Evolutionary conservation across 2,329 filamentous ascomycete species (phyloP).

Genomic region (Plenodomus biglobosus): DNA sequence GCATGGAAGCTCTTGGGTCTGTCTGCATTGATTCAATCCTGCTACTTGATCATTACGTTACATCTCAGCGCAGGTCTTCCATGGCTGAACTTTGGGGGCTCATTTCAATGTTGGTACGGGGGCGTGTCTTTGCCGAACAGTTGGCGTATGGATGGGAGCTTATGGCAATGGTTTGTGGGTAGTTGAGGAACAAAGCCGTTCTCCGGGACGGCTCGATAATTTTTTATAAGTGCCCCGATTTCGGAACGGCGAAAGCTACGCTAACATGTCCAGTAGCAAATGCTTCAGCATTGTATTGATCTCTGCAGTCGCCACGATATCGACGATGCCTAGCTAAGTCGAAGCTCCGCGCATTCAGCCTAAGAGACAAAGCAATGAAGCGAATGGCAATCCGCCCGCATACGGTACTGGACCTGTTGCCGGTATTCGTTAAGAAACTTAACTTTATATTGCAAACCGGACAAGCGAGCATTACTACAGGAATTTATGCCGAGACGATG

Average conservation of each 20-base stretch:
- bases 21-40: slow-evolving; percentile 6
- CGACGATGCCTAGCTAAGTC: too few relatives aligned
- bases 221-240: slow-evolving; percentile 47
- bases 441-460: too few relatives aligned
- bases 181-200: slow-evolving; percentile 22
- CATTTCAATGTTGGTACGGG: background rate
- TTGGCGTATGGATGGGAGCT: slow-evolving; percentile 22
- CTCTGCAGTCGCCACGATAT: too few relatives aligned
- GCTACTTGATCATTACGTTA: slow-evolving; percentile 14
- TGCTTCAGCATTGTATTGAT: background rate
- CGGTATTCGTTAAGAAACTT: too few relatives aligned
- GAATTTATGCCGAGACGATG: too few relatives aligned
- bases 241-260: slow-evolving; percentile 21
- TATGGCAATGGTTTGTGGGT: slow-evolving; percentile 10
- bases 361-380: too few relatives aligned
- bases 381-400: too few relatives aligned
- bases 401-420: too few relatives aligned
- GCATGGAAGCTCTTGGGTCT: slow-evolving; percentile 13
- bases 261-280: slow-evolving; percentile 17
- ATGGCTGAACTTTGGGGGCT: slow-evolving; percentile 22
- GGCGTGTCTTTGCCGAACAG: background rate
- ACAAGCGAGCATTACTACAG: too few relatives aligned
- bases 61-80: slow-evolving; percentile 16
- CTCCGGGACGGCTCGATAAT: slow-evolving; percentile 29
- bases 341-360: too few relatives aligned